Evolutionary conservation across 768 basidiomycete genomes (phyloP).

Genomic region (Amanita muscaria): DNA sequence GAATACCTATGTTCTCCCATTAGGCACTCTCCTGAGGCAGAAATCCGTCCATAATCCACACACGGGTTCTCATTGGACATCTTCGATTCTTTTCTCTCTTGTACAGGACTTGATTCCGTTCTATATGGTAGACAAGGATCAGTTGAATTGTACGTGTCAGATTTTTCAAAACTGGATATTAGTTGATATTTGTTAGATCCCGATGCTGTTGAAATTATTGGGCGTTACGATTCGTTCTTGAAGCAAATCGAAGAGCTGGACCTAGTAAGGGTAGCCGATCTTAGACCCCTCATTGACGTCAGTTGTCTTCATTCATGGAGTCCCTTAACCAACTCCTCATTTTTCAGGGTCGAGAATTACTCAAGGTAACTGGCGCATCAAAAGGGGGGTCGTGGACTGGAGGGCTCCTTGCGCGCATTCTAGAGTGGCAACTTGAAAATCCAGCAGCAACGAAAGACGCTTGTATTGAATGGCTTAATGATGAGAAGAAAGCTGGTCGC

Average conservation of each 20-base stretch:
- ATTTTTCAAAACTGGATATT: not conserved
- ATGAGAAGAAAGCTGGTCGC: slow-evolving; percentile 41
- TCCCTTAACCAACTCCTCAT: not conserved
- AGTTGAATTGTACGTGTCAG: slow-evolving; percentile 34
- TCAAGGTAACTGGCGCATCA: slow-evolving; percentile 37
- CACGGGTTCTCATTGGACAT: slow-evolving; percentile 61
- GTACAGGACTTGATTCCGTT: slow-evolving; percentile 57
- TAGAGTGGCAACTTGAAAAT: slow-evolving; percentile 82
- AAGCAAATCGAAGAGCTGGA: slow-evolving; percentile 50
- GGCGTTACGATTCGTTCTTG: slow-evolving; percentile 59
- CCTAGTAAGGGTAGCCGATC: slow-evolving; percentile 53
- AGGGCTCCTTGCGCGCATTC: slow-evolving; percentile 50
- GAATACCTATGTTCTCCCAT: slow-evolving; percentile 1
- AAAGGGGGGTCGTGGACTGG: slow-evolving; percentile 68
- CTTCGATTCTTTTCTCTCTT: slow-evolving; percentile 66
- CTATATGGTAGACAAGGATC: slow-evolving; percentile 34
- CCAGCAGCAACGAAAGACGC: slow-evolving; percentile 57
- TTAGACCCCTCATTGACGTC: slow-evolving; percentile 72
- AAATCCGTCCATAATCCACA: slow-evolving; percentile 53
- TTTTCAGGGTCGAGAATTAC: slow-evolving; percentile 63
- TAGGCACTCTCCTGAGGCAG: slow-evolving; percentile 64
- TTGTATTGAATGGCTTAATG: slow-evolving; percentile 61
- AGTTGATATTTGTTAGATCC: slow-evolving; percentile 24
- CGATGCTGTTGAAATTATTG: slow-evolving; percentile 39
- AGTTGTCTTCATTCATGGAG: slow-evolving; percentile 17